phyloP scores from a whole-genome alignment of 2,329 filamentous ascomycete species.

The Calonectria hongkongensis region DNA sequence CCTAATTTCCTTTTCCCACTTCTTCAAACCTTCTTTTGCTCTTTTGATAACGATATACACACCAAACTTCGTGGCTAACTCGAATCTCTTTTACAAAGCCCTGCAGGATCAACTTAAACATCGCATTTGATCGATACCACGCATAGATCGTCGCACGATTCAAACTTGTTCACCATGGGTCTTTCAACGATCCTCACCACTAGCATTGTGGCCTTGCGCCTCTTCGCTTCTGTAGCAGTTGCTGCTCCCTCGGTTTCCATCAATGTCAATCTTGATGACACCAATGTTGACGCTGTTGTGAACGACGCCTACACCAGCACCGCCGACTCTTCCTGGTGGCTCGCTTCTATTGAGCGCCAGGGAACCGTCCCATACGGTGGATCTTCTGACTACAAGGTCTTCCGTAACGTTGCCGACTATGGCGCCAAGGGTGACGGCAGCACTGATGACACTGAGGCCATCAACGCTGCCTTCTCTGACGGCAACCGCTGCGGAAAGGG shows the following conservation, averaged over 20 bases:
- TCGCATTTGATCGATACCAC: conserved; percentile 36
- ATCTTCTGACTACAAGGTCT: conserved; percentile 79
- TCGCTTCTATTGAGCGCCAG: conserved; percentile 80
- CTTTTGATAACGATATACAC: not conserved
- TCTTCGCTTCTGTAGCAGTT: conserved; percentile 61
- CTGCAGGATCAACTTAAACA: conserved; percentile 42
- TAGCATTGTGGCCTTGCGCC: conserved; percentile 65
- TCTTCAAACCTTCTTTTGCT: not conserved
- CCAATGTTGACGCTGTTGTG: conserved; percentile 41
- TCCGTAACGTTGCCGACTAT: conserved; percentile 85
- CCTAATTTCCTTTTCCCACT: not conserved
- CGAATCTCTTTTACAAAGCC: conserved; percentile 19
- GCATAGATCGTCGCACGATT: conserved; percentile 52
- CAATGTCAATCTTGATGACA: conserved; percentile 17
- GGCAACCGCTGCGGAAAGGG: conserved; percentile 86
- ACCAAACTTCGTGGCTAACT: not conserved
- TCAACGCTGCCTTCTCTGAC: conserved; percentile 88
- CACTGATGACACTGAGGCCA: conserved; percentile 90
- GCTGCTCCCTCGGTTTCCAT: conserved; percentile 54
- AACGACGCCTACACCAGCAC: conserved; percentile 36
- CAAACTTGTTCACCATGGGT: conserved; percentile 67
- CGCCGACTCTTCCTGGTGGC: conserved; percentile 78
- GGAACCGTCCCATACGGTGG: conserved; percentile 78
- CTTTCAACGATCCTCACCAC: conserved; percentile 65
- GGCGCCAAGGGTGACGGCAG: conserved; percentile 80